A percentile compares a stretch with the other conserved stretches of the same genome.
These are phyloP conservation scores for Stemphylium beticola DNA, from an alignment of 2,329 filamentous ascomycete genomes.

Conservation along the genomic window DNA sequence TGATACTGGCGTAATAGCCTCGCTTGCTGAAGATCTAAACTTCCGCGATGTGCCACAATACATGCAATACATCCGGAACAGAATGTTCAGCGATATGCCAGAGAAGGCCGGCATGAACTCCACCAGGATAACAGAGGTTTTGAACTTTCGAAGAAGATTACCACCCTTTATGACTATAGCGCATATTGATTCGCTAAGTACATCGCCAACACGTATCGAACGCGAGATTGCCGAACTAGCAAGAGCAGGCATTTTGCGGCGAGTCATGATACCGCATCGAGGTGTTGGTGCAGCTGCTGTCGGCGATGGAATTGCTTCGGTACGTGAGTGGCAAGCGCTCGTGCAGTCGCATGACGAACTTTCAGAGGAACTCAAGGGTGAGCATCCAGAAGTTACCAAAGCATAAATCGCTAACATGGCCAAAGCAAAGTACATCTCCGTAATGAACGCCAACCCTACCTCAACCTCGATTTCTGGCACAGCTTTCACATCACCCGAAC, in stretches of 20 bases:
- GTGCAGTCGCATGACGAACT: slow-evolving; percentile 34
- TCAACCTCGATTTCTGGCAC: slow-evolving; percentile 51
- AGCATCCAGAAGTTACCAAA: background rate
- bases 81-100: slow-evolving; percentile 71
- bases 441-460: slow-evolving; percentile 61
- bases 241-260: slow-evolving; percentile 63
- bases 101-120: slow-evolving; percentile 67
- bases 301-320: slow-evolving; percentile 70
- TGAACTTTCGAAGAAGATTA: slow-evolving; percentile 65
- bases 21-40: slow-evolving; percentile 62
- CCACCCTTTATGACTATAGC: slow-evolving; percentile 70
- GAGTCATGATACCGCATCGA: slow-evolving; percentile 67
- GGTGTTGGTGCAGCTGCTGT: slow-evolving; percentile 63
- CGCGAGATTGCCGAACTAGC: slow-evolving; percentile 69
- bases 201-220: slow-evolving; percentile 69
- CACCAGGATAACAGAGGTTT: slow-evolving; percentile 66
- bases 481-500: slow-evolving; percentile 55
- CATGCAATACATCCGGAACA: slow-evolving; percentile 65
- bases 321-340: slow-evolving; percentile 54
- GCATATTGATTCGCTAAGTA: slow-evolving; percentile 69
- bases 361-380: slow-evolving; percentile 47
- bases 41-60: slow-evolving; percentile 69
- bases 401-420: slow-evolving; percentile 5
- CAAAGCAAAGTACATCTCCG: slow-evolving; percentile 57
- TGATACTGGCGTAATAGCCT: slow-evolving; percentile 64